Conservation (phyloP, 2,329 filamentous ascomycete genomes). For the Mollisiaceae sp. region DNA sequence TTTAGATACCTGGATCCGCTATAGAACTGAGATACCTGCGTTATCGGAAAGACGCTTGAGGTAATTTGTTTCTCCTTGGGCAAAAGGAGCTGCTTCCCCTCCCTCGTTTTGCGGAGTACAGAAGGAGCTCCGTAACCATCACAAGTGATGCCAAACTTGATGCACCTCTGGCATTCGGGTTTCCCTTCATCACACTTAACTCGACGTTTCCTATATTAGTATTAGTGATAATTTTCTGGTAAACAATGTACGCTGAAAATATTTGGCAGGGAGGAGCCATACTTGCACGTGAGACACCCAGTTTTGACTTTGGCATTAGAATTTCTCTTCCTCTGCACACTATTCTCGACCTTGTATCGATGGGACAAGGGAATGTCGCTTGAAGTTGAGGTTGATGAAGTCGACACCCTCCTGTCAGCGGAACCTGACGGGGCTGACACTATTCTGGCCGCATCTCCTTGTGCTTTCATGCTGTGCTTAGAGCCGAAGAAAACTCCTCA, state of each 20-base stretch:
- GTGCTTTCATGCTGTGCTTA: neutral
- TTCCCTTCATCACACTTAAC: constrained; percentile 24
- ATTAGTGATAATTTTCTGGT: neutral
- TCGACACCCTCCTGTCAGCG: neutral
- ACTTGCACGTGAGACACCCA: constrained; percentile 24
- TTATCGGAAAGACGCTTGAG: neutral
- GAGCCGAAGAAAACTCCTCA: neutral
- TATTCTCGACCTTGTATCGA: neutral
- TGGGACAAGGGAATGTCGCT: neutral
- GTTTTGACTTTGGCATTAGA: constrained; percentile 15
- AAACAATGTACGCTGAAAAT: neutral
- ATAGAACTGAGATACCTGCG: neutral
- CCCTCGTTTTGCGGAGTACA: neutral
- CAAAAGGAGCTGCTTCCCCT: neutral
- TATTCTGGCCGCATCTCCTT: neutral
- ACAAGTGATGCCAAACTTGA: constrained; percentile 19
- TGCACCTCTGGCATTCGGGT: constrained; percentile 17
- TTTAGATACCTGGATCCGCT: constrained; percentile 22
- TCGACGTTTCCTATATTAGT: constrained; percentile 15
- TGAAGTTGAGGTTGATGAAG: neutral
- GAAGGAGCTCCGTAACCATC: constrained; percentile 16
- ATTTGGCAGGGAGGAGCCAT: neutral
- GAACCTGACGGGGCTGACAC: neutral
- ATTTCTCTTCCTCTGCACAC: neutral
- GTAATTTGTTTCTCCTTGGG: constrained; percentile 4